Conservation (phyloP, 192 early-diverging fungal species). For the Linnemannia zychae region DNA sequence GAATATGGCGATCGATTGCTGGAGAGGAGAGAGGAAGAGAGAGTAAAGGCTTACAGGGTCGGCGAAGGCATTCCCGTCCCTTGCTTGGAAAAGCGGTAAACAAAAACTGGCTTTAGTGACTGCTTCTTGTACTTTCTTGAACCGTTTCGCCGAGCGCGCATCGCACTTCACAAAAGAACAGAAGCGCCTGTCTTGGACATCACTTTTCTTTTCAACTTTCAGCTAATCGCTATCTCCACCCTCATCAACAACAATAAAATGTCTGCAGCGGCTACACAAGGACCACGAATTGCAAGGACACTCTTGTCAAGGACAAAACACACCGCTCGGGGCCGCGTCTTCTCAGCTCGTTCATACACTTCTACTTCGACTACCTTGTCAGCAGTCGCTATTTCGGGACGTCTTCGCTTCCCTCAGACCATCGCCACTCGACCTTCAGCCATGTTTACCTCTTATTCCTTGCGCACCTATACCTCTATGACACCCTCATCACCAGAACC, state of each 20-base stretch:
- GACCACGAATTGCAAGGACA: slow-evolving; percentile 2
- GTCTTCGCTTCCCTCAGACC: not conserved
- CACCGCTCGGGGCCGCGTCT: not conserved
- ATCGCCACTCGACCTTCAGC: not conserved
- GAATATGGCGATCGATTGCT: slow-evolving; percentile 11
- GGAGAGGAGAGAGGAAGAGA: not conserved
- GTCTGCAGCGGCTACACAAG: slow-evolving; percentile 6
- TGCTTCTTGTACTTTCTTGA: not conserved
- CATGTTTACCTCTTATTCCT: not conserved
- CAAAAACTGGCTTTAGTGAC: slow-evolving; percentile 11
- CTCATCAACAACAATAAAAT: slow-evolving; percentile 3
- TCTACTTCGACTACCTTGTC: no score
- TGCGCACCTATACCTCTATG: slow-evolving; percentile 15
- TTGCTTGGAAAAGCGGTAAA: not conserved
- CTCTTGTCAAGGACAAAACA: not conserved
- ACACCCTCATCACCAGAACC: slow-evolving; percentile 16
- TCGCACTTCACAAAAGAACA: not conserved
- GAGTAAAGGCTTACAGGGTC: not conserved
- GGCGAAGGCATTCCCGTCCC: slow-evolving; percentile 1
- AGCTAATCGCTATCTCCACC: not conserved
- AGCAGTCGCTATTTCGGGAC: not conserved
- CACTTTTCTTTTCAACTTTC: not conserved
- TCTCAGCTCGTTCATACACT: not conserved
- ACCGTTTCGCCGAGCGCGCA: slow-evolving; percentile 7
- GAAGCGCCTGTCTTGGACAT: not conserved